Evolutionary conservation across 352 stramenopile genomes (phyloP).

Genomic region (Phytophthora foliorum): DNA sequence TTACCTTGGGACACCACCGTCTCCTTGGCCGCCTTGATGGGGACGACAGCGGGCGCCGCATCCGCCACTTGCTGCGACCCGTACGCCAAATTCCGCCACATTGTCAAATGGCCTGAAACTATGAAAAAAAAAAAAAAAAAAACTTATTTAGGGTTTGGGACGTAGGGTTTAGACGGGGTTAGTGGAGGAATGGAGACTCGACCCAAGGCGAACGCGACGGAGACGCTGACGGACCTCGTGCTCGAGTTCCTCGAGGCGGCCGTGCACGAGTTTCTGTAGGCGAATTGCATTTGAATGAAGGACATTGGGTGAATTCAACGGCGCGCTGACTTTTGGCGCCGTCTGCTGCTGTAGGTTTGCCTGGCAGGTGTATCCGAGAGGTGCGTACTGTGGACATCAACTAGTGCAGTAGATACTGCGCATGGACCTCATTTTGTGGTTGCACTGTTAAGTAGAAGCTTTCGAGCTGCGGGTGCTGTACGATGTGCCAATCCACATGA

Average conservation of each 20-base stretch:
- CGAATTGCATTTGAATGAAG: neutral
- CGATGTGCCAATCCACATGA: constrained; percentile 85
- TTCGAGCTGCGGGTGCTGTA: constrained; percentile 78
- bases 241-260: constrained; percentile 82
- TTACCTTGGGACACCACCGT: constrained; percentile 75
- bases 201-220: constrained; percentile 25
- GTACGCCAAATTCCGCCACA: constrained; percentile 87
- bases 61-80: constrained; percentile 81
- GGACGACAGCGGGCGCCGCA: constrained; percentile 67
- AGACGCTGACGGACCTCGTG: constrained; percentile 63
- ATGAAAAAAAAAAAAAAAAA: neutral
- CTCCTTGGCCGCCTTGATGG: constrained; percentile 62
- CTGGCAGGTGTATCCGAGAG: constrained; percentile 66
- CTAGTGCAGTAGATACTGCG: too few species aligned
- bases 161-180: neutral
- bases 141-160: neutral
- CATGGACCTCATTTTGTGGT: too few species aligned
- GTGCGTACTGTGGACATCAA: constrained; percentile 27
- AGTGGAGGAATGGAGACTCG: constrained; percentile 29
- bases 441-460: constrained; percentile 42
- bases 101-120: constrained; percentile 33
- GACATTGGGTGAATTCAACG: constrained; percentile 6
- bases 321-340: constrained; percentile 12
- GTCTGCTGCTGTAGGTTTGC: constrained; percentile 51
- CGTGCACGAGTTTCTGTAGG: constrained; percentile 86